Base-by-base conservation (phyloP, 78 protist species). In the Speleostelium caveatum region DNA sequence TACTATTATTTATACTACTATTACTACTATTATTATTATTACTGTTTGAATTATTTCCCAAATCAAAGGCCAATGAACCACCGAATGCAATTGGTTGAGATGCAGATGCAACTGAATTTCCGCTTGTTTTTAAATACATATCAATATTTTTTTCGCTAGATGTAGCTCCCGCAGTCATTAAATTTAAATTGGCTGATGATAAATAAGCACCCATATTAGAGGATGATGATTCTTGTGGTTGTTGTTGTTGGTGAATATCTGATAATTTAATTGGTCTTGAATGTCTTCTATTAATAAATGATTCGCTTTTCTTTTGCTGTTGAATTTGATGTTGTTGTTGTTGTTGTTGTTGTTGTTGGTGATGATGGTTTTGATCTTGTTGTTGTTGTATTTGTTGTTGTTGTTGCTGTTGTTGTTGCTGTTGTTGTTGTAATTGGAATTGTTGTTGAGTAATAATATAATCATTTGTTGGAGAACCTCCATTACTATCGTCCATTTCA, bases 31-130 rank as follows among this genome's bases (percentile, higher is more conserved):
- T 30, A 30, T 30, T 33, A 24, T 32, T 28, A 58, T 74, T 75
- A 58, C 28, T 39, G 39, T 49, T 32, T 14, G 61, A 6, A 22
- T 38, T 30, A 16, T 65, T 30, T 17, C 17, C 17, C 17, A 30
- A 17, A 65, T 68, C 68, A 6, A 28, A 75, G 39, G 49, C 26
- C 45, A 75, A 49, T 16, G 55, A 35, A 42, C 86, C 86, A 42
- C 86, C 68, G 16, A 61, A n/a, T 39, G 71, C 32, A 41, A 75
- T 39, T 24, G 86, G 73, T 45, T 59, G 72, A 6, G 33, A 26
- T 26, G 56, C 3, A 10, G 36, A 26, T 16, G 22, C 22, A 28
- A 53, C 5, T 30, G 28, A 33, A 8, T 30, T 60, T 30, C 76
- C 56, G 2, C 49, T 30, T 16, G 30, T 69, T 45, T 42, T 69